Conservation (phyloP, 2,329 filamentous ascomycete species). For the Ophiognomonia clavigignenti-juglandacearum region DNA sequence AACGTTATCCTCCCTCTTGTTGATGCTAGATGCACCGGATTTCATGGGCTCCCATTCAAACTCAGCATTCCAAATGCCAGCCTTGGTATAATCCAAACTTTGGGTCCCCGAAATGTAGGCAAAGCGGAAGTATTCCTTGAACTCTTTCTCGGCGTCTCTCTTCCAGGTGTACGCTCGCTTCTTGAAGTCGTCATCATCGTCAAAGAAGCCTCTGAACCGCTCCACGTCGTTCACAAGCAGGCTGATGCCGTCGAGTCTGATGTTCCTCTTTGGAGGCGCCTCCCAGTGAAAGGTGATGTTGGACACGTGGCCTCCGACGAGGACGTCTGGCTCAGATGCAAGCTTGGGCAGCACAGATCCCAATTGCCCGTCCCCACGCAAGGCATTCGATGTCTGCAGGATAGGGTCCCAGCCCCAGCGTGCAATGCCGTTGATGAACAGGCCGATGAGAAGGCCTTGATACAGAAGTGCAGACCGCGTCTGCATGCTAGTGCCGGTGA, state of each 20-base stretch:
- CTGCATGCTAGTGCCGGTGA: conserved; percentile 85
- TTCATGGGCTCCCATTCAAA: conserved; percentile 64
- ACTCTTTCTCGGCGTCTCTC: conserved; percentile 36
- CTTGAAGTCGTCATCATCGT: conserved; percentile 40
- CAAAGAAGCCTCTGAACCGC: conserved; percentile 67
- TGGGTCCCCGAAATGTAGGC: conserved; percentile 63
- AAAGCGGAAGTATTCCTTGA: conserved; percentile 74
- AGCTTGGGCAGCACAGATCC: conserved; percentile 58
- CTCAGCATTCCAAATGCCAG: conserved; percentile 62
- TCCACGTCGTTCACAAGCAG: conserved; percentile 85
- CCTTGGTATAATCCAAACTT: conserved; percentile 69
- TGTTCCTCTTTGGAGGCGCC: conserved; percentile 42
- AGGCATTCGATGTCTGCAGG: conserved; percentile 70
- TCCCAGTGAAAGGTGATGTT: conserved; percentile 61
- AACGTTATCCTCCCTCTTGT: conserved; percentile 19
- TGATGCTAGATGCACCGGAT: conserved; percentile 51
- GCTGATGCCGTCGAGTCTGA: conserved; percentile 62
- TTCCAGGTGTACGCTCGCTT: conserved; percentile 53
- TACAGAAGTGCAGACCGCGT: conserved; percentile 81
- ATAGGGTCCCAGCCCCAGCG: conserved; percentile 91
- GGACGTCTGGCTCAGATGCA: conserved; percentile 39
- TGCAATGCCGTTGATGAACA: conserved; percentile 91
- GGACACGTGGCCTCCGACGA: conserved; percentile 44
- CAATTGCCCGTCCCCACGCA: conserved; percentile 64
- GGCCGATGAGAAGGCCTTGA: conserved; percentile 81